Evolutionary conservation across 352 stramenopile genomes (phyloP), one percentile per base, ranked within the genome.

Genomic region (Globisporangium radiosum): DNA sequence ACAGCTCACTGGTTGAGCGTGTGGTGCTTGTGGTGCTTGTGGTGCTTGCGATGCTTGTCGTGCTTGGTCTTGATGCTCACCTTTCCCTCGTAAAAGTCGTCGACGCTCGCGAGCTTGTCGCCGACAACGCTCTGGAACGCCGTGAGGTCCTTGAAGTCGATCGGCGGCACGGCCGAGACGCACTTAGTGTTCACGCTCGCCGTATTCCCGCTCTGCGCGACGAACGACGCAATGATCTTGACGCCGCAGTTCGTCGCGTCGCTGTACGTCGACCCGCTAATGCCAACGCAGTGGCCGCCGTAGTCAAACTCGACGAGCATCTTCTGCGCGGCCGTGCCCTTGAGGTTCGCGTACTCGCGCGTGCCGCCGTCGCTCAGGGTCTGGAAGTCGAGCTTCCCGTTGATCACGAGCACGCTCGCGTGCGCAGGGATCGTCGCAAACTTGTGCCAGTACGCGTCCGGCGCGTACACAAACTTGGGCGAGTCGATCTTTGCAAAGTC

Each of bases 111-210:
- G n/a, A n/a, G n/a, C n/a, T n/a, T n/a, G n/a, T n/a, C n/a, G n/a
- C n/a, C n/a, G 39, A 48, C 43, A 48, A 95, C 81, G 15, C 81
- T 73, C 36, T 88, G 63, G 56, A 83, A 95, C 14, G 62, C 67
- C 3, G 82, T 86, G 10, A 71, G 81, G 2, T 78, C 52, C 3
- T 57, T n/a, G n/a, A n/a, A n/a, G n/a, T n/a, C n/a, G n/a, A n/a
- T n/a, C n/a, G n/a, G n/a, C n/a, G n/a, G n/a, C n/a, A n/a, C n/a
- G n/a, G n/a, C n/a, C n/a, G n/a, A n/a, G n/a, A n/a, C n/a, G n/a
- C n/a, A n/a, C n/a, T n/a, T n/a, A n/a, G n/a, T n/a, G n/a, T n/a
- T n/a, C n/a, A n/a, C n/a, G n/a, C n/a, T n/a, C n/a, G n/a, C n/a
- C n/a, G n/a, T n/a, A n/a, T n/a, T n/a, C n/a, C n/a, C n/a, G n/a